Evolutionary conservation across 2,329 filamentous ascomycete genomes (phyloP).

Genomic region (Cladosporium sp.): DNA sequence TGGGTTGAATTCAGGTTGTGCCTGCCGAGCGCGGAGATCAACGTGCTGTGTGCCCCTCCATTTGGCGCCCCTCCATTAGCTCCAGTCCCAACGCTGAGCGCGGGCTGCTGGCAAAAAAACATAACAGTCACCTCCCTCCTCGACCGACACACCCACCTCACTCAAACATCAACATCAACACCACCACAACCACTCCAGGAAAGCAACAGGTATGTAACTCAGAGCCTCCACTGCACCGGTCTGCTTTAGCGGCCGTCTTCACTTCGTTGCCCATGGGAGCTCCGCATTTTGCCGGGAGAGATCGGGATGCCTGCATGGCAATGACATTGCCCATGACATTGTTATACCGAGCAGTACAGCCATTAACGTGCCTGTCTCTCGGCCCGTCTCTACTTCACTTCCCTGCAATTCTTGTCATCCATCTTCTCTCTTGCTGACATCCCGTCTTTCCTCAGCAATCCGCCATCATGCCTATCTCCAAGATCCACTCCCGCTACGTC

Average conservation of each 20-base stretch:
- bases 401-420: neutral
- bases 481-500: slow-evolving; percentile 67
- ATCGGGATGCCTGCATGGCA: slow-evolving; percentile 2
- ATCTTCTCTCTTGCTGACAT: neutral
- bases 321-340: neutral
- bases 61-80: neutral
- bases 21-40: neutral
- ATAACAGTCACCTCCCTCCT: neutral
- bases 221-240: slow-evolving; percentile 2
- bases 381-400: neutral
- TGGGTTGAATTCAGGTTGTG: neutral
- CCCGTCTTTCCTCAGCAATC: neutral
- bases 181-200: slow-evolving; percentile 1
- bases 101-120: neutral
- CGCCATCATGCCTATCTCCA: slow-evolving; percentile 65
- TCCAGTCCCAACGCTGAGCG: neutral
- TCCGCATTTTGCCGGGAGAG: slow-evolving; percentile 11
- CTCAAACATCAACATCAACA: slow-evolving; percentile 2
- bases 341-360: neutral
- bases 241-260: slow-evolving; percentile 7
- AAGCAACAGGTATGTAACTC: slow-evolving; percentile 4
- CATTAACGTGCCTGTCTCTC: neutral
- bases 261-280: slow-evolving; percentile 12
- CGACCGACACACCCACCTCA: neutral
- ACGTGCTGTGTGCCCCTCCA: neutral